These are phyloP conservation scores for Silene latifolia DNA, from an alignment of 148 eudicot genomes.

Conservation along the genomic window DNA sequence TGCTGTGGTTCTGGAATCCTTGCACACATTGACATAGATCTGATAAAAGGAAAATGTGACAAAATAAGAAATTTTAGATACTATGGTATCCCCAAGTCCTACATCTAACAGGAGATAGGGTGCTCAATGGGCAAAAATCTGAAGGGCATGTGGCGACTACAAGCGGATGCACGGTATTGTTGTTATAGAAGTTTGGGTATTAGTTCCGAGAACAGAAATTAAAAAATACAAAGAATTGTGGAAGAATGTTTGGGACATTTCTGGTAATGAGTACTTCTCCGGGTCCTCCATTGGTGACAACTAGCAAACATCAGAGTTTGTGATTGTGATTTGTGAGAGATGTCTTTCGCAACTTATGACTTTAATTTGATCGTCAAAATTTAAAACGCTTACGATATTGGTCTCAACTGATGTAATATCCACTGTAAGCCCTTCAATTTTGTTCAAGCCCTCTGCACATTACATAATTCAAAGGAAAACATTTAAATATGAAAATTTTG, in stretches of 20 bases:
- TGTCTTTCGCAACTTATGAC: too few relatives aligned
- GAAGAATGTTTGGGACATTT: too few relatives aligned
- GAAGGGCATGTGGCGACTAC: neutral
- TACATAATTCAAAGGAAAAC: neutral
- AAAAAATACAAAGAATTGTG: too few relatives aligned
- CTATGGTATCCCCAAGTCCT: too few relatives aligned
- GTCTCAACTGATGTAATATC: slow-evolving; percentile 72
- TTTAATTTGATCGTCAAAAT: too few relatives aligned
- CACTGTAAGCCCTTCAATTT: slow-evolving; percentile 70
- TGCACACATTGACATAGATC: slow-evolving; percentile 58
- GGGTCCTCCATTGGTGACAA: too few relatives aligned
- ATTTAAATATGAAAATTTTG: neutral
- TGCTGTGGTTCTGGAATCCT: slow-evolving; percentile 48
- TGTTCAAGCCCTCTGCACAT: slow-evolving; percentile 64
- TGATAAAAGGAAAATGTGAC: slow-evolving; percentile 19
- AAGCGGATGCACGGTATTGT: neutral
- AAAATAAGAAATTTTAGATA: slow-evolving; percentile 2
- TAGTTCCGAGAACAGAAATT: too few relatives aligned
- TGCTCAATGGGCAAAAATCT: neutral
- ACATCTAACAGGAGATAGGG: neutral
- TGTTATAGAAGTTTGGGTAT: too few relatives aligned
- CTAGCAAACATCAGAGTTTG: too few relatives aligned
- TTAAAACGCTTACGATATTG: slow-evolving; percentile 67
- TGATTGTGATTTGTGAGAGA: too few relatives aligned
- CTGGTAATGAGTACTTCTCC: too few relatives aligned